Conservation (phyloP, 2,329 filamentous ascomycete species). For the Penicillium sp. region DNA sequence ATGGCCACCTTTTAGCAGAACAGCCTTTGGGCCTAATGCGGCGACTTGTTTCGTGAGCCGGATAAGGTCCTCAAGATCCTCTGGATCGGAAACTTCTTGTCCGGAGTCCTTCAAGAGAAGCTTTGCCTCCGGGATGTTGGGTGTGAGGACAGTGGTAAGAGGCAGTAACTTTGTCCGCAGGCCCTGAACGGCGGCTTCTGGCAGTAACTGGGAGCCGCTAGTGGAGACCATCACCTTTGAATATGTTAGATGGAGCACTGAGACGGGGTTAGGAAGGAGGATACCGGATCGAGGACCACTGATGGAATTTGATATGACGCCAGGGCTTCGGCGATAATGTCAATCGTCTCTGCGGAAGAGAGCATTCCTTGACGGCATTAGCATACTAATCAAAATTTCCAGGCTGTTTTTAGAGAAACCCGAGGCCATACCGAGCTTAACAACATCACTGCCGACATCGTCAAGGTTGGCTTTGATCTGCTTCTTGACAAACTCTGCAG, state of each 20-base stretch:
- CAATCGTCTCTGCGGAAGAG: conserved; percentile 72
- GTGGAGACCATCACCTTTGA: conserved; percentile 79
- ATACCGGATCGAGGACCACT: conserved; percentile 77
- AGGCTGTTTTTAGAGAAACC: not conserved
- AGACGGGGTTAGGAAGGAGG: conserved; percentile 8
- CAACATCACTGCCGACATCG: conserved; percentile 85
- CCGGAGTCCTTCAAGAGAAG: conserved; percentile 51
- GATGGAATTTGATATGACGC: conserved; percentile 60
- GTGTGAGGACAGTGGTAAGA: conserved; percentile 52
- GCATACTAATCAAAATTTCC: not conserved
- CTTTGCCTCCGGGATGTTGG: conserved; percentile 55
- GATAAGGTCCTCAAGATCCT: conserved; percentile 69
- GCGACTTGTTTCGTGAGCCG: conserved; percentile 69
- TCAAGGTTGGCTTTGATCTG: conserved; percentile 84
- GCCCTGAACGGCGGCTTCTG: conserved; percentile 46
- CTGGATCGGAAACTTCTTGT: conserved; percentile 50
- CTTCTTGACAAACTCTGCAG: conserved; percentile 77
- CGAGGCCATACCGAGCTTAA: conserved; percentile 75
- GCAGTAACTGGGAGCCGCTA: conserved; percentile 53
- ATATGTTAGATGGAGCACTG: conserved; percentile 7
- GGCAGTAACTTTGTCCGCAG: conserved; percentile 49
- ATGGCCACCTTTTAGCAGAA: conserved; percentile 91
- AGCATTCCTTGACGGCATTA: conserved; percentile 70
- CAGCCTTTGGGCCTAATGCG: conserved; percentile 73
- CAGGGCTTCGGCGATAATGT: conserved; percentile 69